A percentile compares a stretch with the other conserved stretches of the same genome.
Evolutionary conservation across 257 asterid genomes (phyloP).

Genomic region (Gardenia jasminoides): DNA sequence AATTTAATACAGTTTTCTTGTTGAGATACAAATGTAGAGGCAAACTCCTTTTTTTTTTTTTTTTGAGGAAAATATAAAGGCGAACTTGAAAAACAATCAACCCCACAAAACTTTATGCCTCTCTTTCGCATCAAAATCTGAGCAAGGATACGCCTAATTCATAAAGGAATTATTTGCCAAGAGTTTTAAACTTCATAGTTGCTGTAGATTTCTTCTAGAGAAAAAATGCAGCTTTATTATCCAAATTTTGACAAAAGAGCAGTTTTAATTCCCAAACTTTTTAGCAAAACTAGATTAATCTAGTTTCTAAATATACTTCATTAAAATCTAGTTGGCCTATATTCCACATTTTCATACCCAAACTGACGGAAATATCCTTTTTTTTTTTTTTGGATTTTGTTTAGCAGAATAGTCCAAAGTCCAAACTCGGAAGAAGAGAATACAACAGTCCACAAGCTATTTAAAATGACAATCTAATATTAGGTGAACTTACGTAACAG

Average conservation of each 20-base stretch:
- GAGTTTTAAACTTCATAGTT: neutral
- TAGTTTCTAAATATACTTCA: neutral
- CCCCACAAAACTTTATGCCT: neutral
- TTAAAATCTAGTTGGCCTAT: neutral
- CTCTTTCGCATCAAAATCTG: neutral
- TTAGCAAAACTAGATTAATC: neutral
- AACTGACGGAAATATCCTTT: neutral
- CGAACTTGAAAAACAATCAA: no score
- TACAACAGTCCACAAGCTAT: no score
- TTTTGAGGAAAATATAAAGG: no score
- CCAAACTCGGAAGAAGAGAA: no score
- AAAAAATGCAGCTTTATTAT: no score
- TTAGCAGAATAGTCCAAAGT: neutral
- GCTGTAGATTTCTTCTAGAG: neutral
- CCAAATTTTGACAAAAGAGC: no score
- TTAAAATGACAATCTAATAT: neutral
- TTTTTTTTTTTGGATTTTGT: no score
- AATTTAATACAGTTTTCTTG: no score
- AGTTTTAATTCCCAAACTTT: no score
- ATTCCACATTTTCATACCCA: neutral
- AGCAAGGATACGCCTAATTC: neutral
- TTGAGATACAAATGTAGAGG: no score
- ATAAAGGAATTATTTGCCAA: neutral
- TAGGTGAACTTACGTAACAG: slow-evolving; percentile 12
- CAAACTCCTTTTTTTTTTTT: no score